These are phyloP conservation scores for Dioscorea dumetorum DNA, from an alignment of 106 monocot genomes.

Conservation along the genomic window DNA sequence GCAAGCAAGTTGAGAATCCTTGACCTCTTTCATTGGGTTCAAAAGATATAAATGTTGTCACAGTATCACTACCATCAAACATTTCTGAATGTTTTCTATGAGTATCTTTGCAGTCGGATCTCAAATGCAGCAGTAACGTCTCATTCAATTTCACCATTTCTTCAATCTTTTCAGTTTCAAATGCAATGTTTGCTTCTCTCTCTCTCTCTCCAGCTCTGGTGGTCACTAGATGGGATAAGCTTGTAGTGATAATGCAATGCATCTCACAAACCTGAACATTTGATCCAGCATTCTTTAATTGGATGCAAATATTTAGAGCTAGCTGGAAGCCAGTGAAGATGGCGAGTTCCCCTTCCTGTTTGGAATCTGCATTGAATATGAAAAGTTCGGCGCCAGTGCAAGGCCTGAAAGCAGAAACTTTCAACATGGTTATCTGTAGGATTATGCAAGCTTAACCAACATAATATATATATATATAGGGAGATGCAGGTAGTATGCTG, in stretches of 20 bases:
- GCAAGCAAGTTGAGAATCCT: conserved; percentile 57
- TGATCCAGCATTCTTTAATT: conserved; percentile 24
- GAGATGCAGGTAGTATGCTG: too few relatives aligned
- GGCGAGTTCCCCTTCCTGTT: conserved; percentile 14
- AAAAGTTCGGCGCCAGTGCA: conserved; percentile 62
- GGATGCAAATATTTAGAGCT: conserved; percentile 55
- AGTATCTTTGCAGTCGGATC: background rate
- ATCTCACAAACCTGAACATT: conserved; percentile 23
- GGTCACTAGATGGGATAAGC: conserved; percentile 12
- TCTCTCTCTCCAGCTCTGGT: background rate
- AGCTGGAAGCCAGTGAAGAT: conserved; percentile 26
- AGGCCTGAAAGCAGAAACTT: conserved; percentile 33
- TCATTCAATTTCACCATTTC: conserved; percentile 35
- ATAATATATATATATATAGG: too few relatives aligned
- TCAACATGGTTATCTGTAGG: background rate
- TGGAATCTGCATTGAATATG: conserved; percentile 32
- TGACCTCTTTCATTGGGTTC: conserved; percentile 35
- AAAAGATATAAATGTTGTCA: conserved; percentile 31
- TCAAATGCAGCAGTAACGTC: conserved; percentile 21
- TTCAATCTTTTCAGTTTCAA: conserved; percentile 14
- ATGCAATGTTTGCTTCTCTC: conserved; percentile 3
- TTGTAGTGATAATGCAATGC: conserved; percentile 44
- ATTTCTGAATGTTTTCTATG: background rate
- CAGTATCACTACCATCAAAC: conserved; percentile 7
- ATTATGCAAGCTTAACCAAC: too few relatives aligned